phyloP scores from a whole-genome alignment of 2,329 filamentous ascomycete species.

The Calonectria naviculata region DNA sequence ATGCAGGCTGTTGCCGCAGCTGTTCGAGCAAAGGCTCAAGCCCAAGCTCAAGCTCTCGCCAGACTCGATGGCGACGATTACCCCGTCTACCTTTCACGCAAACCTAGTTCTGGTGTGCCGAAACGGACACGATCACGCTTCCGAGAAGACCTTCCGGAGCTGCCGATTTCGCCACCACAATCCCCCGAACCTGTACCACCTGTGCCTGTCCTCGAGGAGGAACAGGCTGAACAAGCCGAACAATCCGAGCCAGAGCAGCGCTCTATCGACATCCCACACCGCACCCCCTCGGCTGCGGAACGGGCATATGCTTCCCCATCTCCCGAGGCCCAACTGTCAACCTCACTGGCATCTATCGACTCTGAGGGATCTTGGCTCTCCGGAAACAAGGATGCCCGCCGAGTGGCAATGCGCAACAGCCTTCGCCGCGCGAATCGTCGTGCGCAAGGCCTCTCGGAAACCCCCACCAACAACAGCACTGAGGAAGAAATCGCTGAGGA shows the following conservation, averaged over 20 bases:
- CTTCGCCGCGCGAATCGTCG: conserved; percentile 45
- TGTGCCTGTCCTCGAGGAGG: conserved; percentile 47
- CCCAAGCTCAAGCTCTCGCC: conserved; percentile 48
- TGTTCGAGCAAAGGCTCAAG: conserved; percentile 41
- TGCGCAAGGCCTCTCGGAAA: conserved; percentile 50
- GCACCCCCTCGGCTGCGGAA: conserved; percentile 35
- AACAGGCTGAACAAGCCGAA: conserved; percentile 37
- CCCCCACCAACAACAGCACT: conserved; percentile 50
- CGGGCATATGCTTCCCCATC: conserved; percentile 49
- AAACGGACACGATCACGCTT: conserved; percentile 91
- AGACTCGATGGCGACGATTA: conserved; percentile 48
- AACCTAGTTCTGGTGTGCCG: conserved; percentile 62
- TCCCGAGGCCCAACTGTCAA: conserved; percentile 75
- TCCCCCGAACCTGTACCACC: conserved; percentile 75
- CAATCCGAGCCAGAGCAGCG: conserved; percentile 55
- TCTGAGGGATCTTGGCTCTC: conserved; percentile 97
- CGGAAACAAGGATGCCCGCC: conserved; percentile 69
- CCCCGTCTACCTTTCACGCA: conserved; percentile 43
- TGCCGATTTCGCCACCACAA: conserved; percentile 85
- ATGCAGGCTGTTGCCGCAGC: conserved; percentile 62
- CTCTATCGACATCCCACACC: conserved; percentile 45
- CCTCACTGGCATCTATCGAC: conserved; percentile 93
- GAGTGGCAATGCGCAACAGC: conserved; percentile 58
- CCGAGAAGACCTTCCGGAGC: conserved; percentile 89
- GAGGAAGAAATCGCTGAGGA: conserved; percentile 77